Evolutionary conservation across 345 rosid genomes (phyloP), one percentile per base, ranked within the genome.

Genomic region (Toxicodendron radicans): DNA sequence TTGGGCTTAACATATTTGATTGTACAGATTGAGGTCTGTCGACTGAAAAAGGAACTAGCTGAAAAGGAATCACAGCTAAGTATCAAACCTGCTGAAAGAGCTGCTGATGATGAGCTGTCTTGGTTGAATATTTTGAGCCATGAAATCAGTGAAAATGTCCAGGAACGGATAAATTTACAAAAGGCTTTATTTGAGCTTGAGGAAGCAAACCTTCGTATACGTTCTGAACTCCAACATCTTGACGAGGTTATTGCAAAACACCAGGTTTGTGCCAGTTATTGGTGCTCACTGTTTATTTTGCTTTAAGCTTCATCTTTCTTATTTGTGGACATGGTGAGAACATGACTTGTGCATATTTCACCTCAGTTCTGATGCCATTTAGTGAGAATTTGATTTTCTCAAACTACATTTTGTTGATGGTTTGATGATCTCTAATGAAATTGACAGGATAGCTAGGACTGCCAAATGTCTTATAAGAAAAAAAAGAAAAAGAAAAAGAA

Each of bases 81-180:
- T 79, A 81, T 89, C 84, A 89, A 82, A 79, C 90, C 97, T 77
- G 77, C 83, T 80, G 98, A 87, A 75, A 88, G 81, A 73, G 88
- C 90, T 79, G 95, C 85, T 16, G 95, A 87, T 77, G 87, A 88
- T 84, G 98, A 94, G 81, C 79, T 92, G 74, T 94, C 98, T 30
- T 89, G 97, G 90, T 81, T 94, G 83, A 89, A 94, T 78, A 81
- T 83, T 77, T 79, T 94, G 73, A 94, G 98, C 86, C 91, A 87
- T 81, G 97, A 94, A 81, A 94, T 88, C 60, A 89, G 97, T 75
- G 99, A 95, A 90, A 94, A 94, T 74, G 97, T 92, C 64, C 98
- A 89, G 83, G 97, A 92, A 78, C 87, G 97, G 74, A 95, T 91
- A 75, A 95, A 92, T 85, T 85, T 92, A 71, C 98, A 94, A 80